Conservation (phyloP, 2,329 filamentous ascomycete species). For the Podosphaera aphanis region DNA sequence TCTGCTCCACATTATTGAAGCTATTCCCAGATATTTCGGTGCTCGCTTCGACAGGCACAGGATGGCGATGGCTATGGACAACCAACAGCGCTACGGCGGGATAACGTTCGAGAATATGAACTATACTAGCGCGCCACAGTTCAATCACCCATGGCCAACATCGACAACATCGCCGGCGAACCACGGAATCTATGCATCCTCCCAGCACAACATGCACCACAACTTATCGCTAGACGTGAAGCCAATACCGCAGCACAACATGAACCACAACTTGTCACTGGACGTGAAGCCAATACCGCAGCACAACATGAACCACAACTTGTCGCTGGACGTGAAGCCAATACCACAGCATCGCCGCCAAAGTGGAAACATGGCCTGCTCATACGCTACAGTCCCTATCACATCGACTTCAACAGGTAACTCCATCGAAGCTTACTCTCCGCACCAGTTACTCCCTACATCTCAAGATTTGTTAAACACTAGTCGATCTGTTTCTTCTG, state of each 20-base stretch:
- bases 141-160: slow-evolving; percentile 73
- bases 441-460: slow-evolving; percentile 43
- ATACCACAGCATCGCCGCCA: slow-evolving; percentile 32
- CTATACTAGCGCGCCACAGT: slow-evolving; percentile 43
- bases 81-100: slow-evolving; percentile 54
- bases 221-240: slow-evolving; percentile 31
- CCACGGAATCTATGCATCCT: slow-evolving; percentile 36
- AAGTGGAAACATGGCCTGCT: slow-evolving; percentile 33
- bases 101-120: slow-evolving; percentile 60
- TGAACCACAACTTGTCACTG: slow-evolving; percentile 35
- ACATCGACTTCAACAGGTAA: slow-evolving; percentile 52
- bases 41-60: slow-evolving; percentile 4
- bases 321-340: slow-evolving; percentile 32
- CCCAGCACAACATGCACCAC: slow-evolving; percentile 33
- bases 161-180: slow-evolving; percentile 23
- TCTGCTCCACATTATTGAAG: slow-evolving; percentile 12
- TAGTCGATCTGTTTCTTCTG: slow-evolving; percentile 34
- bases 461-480: slow-evolving; percentile 52
- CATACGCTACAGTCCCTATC: slow-evolving; percentile 48
- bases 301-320: slow-evolving; percentile 32
- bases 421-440: slow-evolving; percentile 36
- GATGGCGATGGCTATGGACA: slow-evolving; percentile 93
- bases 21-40: slow-evolving; percentile 4
- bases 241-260: slow-evolving; percentile 30
- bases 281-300: slow-evolving; percentile 31